A percentile compares a stretch with the other conserved stretches of the same genome.
Conservation (phyloP, 169 alveolate genomes). For the Neospora caninum region DNA sequence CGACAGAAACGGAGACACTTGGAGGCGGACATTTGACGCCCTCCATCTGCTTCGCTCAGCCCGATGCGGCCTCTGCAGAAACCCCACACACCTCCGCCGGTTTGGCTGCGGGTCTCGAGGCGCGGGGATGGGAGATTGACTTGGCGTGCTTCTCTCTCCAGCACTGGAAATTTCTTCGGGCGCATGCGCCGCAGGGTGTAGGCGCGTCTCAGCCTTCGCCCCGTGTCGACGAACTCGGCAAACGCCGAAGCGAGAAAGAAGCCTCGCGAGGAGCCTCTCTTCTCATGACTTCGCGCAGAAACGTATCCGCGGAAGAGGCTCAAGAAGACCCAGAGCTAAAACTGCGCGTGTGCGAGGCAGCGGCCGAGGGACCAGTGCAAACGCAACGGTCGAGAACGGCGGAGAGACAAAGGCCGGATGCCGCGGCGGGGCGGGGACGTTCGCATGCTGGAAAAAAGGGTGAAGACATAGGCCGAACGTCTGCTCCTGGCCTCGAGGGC, state of each 20-base stretch:
- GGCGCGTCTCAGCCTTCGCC: too few relatives aligned
- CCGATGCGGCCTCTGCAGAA: not conserved
- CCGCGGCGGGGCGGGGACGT: not conserved
- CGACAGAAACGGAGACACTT: not conserved
- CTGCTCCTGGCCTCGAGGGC: not conserved
- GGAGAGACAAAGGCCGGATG: not conserved
- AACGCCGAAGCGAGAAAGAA: too few relatives aligned
- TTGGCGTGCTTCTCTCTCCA: not conserved
- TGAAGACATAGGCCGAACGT: not conserved
- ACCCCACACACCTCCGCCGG: not conserved
- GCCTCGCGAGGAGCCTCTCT: too few relatives aligned
- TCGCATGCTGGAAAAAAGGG: too few relatives aligned
- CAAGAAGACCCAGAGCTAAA: not conserved
- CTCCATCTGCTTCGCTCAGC: not conserved
- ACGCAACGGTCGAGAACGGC: too few relatives aligned
- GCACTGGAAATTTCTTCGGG: not conserved
- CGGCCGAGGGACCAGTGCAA: too few relatives aligned
- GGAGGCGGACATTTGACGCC: not conserved
- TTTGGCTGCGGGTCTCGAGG: not conserved
- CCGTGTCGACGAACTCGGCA: too few relatives aligned
- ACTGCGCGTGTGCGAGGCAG: too few relatives aligned
- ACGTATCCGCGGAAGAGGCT: not conserved
- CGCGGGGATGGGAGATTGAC: not conserved
- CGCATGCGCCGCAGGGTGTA: too few relatives aligned
- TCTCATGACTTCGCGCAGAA: too few relatives aligned